Conservation (phyloP, 2,329 filamentous ascomycete species). For the Venturia aucupariae region DNA sequence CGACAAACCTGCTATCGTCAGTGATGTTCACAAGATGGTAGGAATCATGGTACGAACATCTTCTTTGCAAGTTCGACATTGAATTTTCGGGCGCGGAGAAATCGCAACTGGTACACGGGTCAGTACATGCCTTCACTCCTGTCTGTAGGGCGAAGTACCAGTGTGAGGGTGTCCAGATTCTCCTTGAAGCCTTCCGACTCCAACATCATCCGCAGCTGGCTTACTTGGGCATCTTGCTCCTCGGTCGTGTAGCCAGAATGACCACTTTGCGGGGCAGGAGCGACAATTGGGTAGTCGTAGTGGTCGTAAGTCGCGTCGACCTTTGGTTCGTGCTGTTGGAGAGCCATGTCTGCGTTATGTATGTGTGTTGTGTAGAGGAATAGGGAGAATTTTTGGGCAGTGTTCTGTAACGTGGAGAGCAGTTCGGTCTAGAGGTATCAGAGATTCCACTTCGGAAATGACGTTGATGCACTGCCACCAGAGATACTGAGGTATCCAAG, state of each 20-base stretch:
- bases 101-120: constrained; percentile 57
- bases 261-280: constrained; percentile 60
- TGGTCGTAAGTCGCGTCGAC: constrained; percentile 88
- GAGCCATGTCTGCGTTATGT: constrained; percentile 6
- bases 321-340: constrained; percentile 18
- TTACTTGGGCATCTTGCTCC: constrained; percentile 80
- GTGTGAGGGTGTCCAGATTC: constrained; percentile 80
- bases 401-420: too few relatives aligned
- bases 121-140: background rate
- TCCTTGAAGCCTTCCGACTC: constrained; percentile 76
- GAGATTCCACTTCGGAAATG: background rate
- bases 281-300: constrained; percentile 83
- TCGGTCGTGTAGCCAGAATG: constrained; percentile 82
- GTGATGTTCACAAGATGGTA: too few relatives aligned
- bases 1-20: constrained; percentile 64
- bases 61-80: constrained; percentile 73
- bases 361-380: background rate
- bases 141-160: constrained; percentile 46
- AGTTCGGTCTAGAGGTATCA: background rate
- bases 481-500: background rate
- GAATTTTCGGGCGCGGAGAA: constrained; percentile 91
- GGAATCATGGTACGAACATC: constrained; percentile 51
- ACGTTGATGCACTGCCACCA: background rate
- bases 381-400: background rate
- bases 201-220: constrained; percentile 74